A percentile compares a stretch with the other conserved stretches of the same genome.
Conservation (phyloP, 805 yeast genomes). For the Cyberlindnera mississippiensis region DNA sequence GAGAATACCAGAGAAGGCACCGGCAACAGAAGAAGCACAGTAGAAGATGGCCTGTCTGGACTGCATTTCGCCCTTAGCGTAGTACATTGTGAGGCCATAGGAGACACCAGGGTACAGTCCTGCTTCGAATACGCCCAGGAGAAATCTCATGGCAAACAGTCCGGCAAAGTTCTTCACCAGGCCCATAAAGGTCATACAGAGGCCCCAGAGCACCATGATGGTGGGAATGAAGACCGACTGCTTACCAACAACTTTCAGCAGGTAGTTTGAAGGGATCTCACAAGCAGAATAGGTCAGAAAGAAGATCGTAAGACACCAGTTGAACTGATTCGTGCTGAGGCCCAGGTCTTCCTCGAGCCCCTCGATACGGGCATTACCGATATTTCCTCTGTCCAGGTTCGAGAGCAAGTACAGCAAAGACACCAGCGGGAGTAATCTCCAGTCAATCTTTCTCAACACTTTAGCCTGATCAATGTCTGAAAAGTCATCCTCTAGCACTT, state of each 20-base stretch:
- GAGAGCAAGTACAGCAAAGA: conserved; percentile 15
- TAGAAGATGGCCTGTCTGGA: conserved; percentile 25
- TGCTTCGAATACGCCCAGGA: conserved; percentile 17
- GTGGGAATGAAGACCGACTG: conserved; percentile 16
- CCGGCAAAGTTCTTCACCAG: conserved; percentile 17
- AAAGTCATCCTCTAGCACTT: conserved; percentile 7
- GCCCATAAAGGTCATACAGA: conserved; percentile 16
- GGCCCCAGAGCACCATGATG: conserved; percentile 17
- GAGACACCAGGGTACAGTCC: conserved; percentile 19
- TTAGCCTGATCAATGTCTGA: conserved; percentile 11
- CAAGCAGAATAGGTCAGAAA: conserved; percentile 17
- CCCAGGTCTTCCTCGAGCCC: conserved; percentile 10
- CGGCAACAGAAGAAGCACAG: conserved; percentile 19
- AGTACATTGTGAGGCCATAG: conserved; percentile 25
- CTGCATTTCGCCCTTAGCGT: conserved; percentile 24
- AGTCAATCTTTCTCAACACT: conserved; percentile 18
- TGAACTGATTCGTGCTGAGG: conserved; percentile 14
- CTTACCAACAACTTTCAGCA: conserved; percentile 16
- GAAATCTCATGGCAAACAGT: conserved; percentile 12
- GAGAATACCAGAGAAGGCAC: conserved; percentile 24
- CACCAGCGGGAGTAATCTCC: conserved; percentile 15
- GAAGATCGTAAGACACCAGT: conserved; percentile 15
- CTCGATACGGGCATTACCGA: conserved; percentile 8
- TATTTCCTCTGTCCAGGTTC: conserved; percentile 17
- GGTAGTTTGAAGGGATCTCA: conserved; percentile 19